Evolutionary conservation across 345 rosid genomes (phyloP).

Genomic region (Abelmoschus esculentus): DNA sequence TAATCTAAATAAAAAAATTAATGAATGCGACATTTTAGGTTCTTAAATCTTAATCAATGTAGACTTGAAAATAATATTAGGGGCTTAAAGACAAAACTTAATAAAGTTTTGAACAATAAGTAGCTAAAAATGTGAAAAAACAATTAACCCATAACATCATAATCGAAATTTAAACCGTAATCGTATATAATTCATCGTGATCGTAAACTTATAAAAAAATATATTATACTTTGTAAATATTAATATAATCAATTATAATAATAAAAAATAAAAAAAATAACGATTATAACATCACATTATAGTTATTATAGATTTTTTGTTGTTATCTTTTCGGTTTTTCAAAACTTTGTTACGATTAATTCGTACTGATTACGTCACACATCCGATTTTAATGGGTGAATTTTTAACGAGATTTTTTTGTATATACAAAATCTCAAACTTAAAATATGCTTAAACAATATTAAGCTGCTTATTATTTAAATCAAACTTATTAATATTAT

Average conservation of each 20-base stretch:
- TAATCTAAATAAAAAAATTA: neutral
- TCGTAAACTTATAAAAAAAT: neutral
- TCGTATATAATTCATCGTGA: neutral
- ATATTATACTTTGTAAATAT: too few relatives aligned
- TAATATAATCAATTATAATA: neutral
- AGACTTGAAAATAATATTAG: neutral
- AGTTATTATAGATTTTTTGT: too few relatives aligned
- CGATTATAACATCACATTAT: too few relatives aligned
- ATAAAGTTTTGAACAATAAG: neutral
- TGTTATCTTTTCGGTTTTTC: too few relatives aligned
- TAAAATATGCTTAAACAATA: too few relatives aligned
- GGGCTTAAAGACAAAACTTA: neutral
- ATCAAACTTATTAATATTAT: too few relatives aligned
- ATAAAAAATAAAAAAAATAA: neutral
- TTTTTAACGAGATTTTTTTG: too few relatives aligned
- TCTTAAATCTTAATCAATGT: neutral
- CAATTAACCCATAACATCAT: neutral
- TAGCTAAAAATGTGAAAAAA: neutral
- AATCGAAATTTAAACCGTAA: neutral
- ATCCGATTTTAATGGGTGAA: too few relatives aligned
- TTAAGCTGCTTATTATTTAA: too few relatives aligned
- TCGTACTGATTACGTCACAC: accelerated
- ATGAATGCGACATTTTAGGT: neutral
- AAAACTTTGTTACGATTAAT: too few relatives aligned
- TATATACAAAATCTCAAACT: too few relatives aligned